Percentiles rank a stretch among this genome's conserved stretches.
Evolutionary conservation across 345 rosid species (phyloP).

Genomic region (thale cress (Arabidopsis thaliana)): TAIR10.1 NC_003076.8:20167501-20168000

Average conservation of each 20-base stretch:
- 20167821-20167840: conserved; percentile 77
- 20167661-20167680: conserved; percentile 60
- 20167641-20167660: conserved; percentile 49
- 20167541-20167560: conserved; percentile 56
- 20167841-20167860: conserved; percentile 67
- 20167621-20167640: conserved; percentile 63
- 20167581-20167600: conserved; percentile 56
- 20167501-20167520: conserved; percentile 62
- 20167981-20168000: conserved; percentile 44
- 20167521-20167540: conserved; percentile 54
- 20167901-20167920: conserved; percentile 56
- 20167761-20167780: conserved; percentile 66
- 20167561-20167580: conserved; percentile 59
- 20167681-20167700: conserved; percentile 81
- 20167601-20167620: conserved; percentile 67
- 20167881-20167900: conserved; percentile 62
- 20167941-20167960: conserved; percentile 73
- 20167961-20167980: conserved; percentile 58
- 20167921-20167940: conserved; percentile 66
- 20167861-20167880: conserved; percentile 67
- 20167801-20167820: conserved; percentile 63
- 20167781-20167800: conserved; percentile 72
- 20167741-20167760: conserved; percentile 57
- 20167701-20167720: conserved; percentile 78
- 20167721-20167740: conserved; percentile 57